phyloP scores from a whole-genome alignment of 148 eudicot genomes.

The Suaeda aralocaspica region DNA sequence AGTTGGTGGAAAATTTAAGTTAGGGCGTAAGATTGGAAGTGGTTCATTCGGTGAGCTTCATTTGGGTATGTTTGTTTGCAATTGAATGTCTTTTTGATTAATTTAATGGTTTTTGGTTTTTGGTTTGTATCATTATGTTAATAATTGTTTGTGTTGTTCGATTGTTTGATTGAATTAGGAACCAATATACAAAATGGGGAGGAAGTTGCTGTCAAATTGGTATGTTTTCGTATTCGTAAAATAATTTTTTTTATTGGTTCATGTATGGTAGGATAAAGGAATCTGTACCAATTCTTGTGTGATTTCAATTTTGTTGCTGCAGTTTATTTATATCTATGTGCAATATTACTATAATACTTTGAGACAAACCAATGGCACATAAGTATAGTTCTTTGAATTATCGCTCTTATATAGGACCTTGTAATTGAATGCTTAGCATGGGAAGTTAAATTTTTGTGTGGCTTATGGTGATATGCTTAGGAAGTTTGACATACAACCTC shows the following conservation, averaged over 20 bases:
- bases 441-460: too few species aligned
- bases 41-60: conserved; percentile 58
- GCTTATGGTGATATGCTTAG: too few species aligned
- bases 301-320: not conserved
- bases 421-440: too few species aligned
- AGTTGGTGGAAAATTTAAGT: conserved; percentile 43
- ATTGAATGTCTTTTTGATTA: not conserved
- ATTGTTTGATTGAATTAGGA: conserved; percentile 32
- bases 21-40: conserved; percentile 57
- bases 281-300: too few species aligned
- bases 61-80: conserved; percentile 38
- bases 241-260: not conserved
- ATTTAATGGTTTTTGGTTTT: not conserved
- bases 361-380: too few species aligned
- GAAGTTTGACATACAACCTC: not conserved
- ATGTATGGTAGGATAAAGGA: not conserved
- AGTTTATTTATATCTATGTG: too few species aligned
- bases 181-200: conserved; percentile 42
- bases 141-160: conserved; percentile 1
- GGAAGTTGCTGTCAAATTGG: conserved; percentile 52
- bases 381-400: too few species aligned
- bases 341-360: too few species aligned
- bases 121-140: not conserved
- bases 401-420: too few species aligned
- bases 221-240: conserved; percentile 14